Conservation (phyloP, 2,329 filamentous ascomycete genomes). For the Alternaria longipes region DNA sequence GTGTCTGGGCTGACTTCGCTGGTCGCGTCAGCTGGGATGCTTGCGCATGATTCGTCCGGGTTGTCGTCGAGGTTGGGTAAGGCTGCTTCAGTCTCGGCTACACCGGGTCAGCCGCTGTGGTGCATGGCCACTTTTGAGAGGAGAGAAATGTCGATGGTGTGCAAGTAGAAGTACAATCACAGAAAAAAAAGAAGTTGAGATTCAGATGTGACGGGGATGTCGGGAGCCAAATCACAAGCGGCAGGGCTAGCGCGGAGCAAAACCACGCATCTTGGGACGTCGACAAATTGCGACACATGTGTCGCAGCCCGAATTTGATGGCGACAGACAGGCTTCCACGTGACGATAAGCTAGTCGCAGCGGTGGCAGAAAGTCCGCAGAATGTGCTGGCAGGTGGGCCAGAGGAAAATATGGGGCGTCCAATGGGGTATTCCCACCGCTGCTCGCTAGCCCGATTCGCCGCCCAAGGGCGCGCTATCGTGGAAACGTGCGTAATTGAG, state of each 20-base stretch:
- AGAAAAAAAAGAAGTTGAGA: conserved; percentile 15
- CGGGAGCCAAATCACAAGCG: conserved; percentile 22
- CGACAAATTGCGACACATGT: conserved; percentile 41
- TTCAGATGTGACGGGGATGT: conserved; percentile 22
- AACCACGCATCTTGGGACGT: conserved; percentile 33
- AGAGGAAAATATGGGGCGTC: conserved; percentile 21
- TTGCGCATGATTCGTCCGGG: conserved; percentile 14
- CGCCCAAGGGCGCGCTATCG: conserved; percentile 22
- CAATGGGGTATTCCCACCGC: conserved; percentile 23
- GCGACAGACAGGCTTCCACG: conserved; percentile 32
- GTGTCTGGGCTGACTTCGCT: conserved; percentile 17
- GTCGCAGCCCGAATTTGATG: conserved; percentile 36
- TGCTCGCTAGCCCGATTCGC: conserved; percentile 24
- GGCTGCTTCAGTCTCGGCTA: conserved; percentile 13
- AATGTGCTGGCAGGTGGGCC: conserved; percentile 25
- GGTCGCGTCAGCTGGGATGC: conserved; percentile 15
- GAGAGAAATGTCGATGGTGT: conserved; percentile 4
- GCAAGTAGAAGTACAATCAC: conserved; percentile 11
- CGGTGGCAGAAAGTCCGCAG: conserved; percentile 22
- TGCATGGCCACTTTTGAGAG: not conserved
- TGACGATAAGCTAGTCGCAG: conserved; percentile 39
- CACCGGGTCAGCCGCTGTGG: conserved; percentile 18
- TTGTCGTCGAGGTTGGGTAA: conserved; percentile 1
- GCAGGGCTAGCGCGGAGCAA: conserved; percentile 28
- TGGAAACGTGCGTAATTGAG: conserved; percentile 16